These are phyloP conservation scores for Punica granatum DNA, from an alignment of 345 rosid species.

Conservation along the genomic window DNA sequence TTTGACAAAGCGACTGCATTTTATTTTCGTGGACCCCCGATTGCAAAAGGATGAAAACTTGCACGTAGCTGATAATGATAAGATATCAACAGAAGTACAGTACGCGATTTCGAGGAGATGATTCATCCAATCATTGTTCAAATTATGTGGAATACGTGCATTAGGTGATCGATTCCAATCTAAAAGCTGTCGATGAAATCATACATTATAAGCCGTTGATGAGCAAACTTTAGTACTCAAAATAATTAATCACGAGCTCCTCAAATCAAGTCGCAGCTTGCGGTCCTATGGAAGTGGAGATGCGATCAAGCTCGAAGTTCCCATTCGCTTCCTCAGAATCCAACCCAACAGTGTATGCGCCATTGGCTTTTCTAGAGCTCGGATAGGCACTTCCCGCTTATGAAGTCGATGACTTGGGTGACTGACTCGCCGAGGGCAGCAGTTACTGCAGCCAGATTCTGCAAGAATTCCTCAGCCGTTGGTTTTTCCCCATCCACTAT, in stretches of 20 bases:
- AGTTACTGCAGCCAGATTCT: conserved; percentile 73
- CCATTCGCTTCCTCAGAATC: neutral
- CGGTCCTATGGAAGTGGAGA: neutral
- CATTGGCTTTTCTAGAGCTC: conserved; percentile 43
- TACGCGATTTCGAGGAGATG: no score
- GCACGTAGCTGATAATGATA: neutral
- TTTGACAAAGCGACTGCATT: no score
- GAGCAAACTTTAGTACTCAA: no score
- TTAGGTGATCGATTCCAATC: neutral
- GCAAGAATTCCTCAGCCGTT: conserved; percentile 77
- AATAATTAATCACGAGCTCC: neutral
- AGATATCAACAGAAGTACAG: neutral
- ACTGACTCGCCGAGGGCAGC: conserved; percentile 59
- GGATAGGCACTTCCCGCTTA: conserved; percentile 56
- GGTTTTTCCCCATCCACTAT: conserved; percentile 91
- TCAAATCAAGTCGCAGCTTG: neutral
- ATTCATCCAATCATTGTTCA: neutral
- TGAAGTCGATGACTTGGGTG: conserved; percentile 53
- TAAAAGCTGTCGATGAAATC: neutral
- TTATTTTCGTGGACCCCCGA: no score
- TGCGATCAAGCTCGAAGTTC: neutral
- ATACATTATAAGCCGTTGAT: neutral
- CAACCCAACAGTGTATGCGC: neutral
- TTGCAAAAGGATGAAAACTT: no score
- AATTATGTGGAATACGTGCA: neutral